These are phyloP conservation scores for Actinidia chinensis DNA, from an alignment of 179 eudicot genomes.

Conservation along the genomic window DNA sequence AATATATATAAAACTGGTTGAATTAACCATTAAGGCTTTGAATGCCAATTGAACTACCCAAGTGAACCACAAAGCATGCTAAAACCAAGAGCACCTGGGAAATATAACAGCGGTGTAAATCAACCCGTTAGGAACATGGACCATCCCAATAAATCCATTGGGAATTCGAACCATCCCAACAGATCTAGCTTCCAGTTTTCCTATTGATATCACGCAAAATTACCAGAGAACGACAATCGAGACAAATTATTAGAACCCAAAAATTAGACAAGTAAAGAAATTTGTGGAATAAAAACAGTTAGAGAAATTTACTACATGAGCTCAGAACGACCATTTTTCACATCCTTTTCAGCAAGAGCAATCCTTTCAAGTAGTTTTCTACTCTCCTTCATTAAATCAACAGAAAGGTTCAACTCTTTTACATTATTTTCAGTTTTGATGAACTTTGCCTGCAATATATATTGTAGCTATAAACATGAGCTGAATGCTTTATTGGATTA, in stretches of 20 bases:
- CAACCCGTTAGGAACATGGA: too few species aligned
- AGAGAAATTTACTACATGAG: constrained; percentile 45
- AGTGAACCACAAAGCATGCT: too few species aligned
- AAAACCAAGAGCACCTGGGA: too few species aligned
- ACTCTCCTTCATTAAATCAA: constrained; percentile 87
- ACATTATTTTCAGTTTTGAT: constrained; percentile 74
- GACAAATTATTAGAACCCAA: constrained; percentile 9
- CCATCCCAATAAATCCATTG: too few species aligned
- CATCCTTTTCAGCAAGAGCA: constrained; percentile 81
- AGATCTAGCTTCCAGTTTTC: constrained; percentile 60
- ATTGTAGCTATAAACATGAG: background rate
- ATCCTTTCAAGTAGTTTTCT: constrained; percentile 83
- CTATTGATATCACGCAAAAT: constrained; percentile 33
- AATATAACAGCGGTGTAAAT: too few species aligned
- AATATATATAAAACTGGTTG: too few species aligned
- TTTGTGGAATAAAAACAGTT: background rate
- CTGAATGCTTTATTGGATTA: background rate
- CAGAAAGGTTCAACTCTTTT: constrained; percentile 60
- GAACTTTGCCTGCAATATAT: constrained; percentile 64
- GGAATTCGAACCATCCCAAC: too few species aligned
- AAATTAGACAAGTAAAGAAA: background rate
- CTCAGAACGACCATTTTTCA: constrained; percentile 64
- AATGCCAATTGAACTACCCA: too few species aligned
- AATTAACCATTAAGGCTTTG: too few species aligned
- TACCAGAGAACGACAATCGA: too few species aligned